Evolutionary conservation across 441 rosid species (phyloP).

Genomic region (Sinapis alba): DNA sequence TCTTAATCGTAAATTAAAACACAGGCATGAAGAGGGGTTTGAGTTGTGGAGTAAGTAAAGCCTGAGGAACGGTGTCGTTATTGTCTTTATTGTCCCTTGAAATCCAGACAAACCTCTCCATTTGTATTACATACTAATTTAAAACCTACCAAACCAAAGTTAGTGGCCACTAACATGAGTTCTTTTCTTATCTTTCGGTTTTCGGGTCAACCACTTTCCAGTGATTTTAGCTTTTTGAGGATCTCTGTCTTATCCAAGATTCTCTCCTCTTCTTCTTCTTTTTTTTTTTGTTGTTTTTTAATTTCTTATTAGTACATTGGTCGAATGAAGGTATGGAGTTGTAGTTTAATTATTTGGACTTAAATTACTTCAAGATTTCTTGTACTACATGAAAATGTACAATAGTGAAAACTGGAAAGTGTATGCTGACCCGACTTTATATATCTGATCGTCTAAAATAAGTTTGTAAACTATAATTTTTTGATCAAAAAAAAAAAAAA

Average conservation of each 20-base stretch:
- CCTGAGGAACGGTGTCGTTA: slow-evolving; percentile 34
- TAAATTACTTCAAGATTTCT: background rate
- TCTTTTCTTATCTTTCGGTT: slow-evolving; percentile 38
- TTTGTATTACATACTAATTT: background rate
- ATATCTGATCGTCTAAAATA: too few relatives aligned
- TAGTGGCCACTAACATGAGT: slow-evolving; percentile 35
- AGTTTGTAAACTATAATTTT: too few relatives aligned
- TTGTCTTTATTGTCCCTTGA: slow-evolving; percentile 34
- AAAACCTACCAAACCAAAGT: slow-evolving; percentile 34
- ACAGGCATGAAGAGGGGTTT: background rate
- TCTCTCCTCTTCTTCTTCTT: slow-evolving; percentile 1
- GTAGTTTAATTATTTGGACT: slow-evolving; percentile 8
- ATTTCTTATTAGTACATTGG: background rate
- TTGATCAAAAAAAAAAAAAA: too few relatives aligned
- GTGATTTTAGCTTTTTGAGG: slow-evolving; percentile 31
- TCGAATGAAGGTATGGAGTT: slow-evolving; percentile 10
- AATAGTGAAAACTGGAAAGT: background rate
- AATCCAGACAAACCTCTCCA: slow-evolving; percentile 20
- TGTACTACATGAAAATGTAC: too few relatives aligned
- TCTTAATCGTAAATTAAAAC: slow-evolving; percentile 24
- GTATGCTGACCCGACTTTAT: background rate
- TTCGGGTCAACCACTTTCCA: slow-evolving; percentile 33
- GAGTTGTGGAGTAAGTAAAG: slow-evolving; percentile 24
- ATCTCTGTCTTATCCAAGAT: slow-evolving; percentile 43
- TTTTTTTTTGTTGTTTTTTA: background rate